phyloP scores from a whole-genome alignment of 2,329 filamentous ascomycete species.

The Diplocarpon rosae region DNA sequence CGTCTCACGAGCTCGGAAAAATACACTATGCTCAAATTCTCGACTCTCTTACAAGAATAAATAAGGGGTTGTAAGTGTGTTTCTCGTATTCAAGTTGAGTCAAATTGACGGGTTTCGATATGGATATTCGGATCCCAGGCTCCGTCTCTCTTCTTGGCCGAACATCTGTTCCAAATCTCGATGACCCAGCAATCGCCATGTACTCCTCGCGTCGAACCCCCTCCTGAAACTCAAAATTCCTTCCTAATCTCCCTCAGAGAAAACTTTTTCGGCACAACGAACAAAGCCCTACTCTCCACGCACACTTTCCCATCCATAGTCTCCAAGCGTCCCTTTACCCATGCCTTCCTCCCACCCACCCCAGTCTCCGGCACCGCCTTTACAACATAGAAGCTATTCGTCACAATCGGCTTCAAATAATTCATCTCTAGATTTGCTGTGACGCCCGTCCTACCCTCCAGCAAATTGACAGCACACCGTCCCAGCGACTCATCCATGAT shows the following conservation, averaged over 20 bases:
- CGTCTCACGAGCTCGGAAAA: too few relatives aligned
- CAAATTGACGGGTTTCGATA: too few relatives aligned
- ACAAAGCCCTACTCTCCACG: conserved; percentile 47
- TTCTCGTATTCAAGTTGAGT: too few relatives aligned
- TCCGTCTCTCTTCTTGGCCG: too few relatives aligned
- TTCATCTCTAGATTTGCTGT: conserved; percentile 47
- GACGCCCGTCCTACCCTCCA: conserved; percentile 40
- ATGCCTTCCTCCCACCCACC: conserved; percentile 38
- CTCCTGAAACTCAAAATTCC: neutral
- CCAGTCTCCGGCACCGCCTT: conserved; percentile 35
- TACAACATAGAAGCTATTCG: conserved; percentile 54
- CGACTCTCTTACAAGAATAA: too few relatives aligned
- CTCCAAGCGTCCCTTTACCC: conserved; percentile 43
- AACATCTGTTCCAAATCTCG: too few relatives aligned
- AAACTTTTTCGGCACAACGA: conserved; percentile 43
- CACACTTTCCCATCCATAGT: conserved; percentile 42
- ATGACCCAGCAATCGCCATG: neutral
- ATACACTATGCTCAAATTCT: too few relatives aligned
- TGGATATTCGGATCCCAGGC: too few relatives aligned
- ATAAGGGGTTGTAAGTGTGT: too few relatives aligned
- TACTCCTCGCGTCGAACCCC: neutral
- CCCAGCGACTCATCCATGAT: conserved; percentile 59
- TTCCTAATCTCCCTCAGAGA: conserved; percentile 6
- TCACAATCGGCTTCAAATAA: conserved; percentile 50
- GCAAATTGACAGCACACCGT: conserved; percentile 43